phyloP scores from a whole-genome alignment of 2,329 filamentous ascomycete genomes.

The Monilinia fructigena region DNA sequence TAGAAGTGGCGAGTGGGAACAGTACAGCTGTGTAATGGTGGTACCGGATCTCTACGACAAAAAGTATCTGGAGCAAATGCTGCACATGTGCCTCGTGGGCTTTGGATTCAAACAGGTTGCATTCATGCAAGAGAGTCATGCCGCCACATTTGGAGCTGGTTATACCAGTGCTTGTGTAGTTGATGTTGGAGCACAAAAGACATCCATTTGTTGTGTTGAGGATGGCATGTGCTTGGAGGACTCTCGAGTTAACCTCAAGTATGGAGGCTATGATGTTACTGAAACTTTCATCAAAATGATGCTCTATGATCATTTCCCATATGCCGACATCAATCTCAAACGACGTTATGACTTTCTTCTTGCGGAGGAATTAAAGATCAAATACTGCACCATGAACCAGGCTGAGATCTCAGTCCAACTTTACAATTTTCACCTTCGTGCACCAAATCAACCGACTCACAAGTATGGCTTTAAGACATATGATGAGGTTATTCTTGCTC shows the following conservation, averaged over 20 bases:
- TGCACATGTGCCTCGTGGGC: constrained; percentile 83
- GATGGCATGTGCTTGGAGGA: constrained; percentile 94
- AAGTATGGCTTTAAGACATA: constrained; percentile 98
- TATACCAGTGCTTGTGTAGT: constrained; percentile 94
- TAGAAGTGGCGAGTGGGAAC: constrained; percentile 75
- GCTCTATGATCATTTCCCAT: constrained; percentile 93
- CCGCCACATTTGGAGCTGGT: constrained; percentile 90
- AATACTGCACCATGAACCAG: constrained; percentile 88
- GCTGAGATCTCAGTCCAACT: constrained; percentile 84
- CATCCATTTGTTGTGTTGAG: constrained; percentile 93
- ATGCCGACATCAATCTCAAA: constrained; percentile 87
- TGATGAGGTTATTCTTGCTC: constrained; percentile 90
- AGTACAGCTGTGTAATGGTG: constrained; percentile 95
- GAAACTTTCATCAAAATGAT: constrained; percentile 98
- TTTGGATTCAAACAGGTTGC: constrained; percentile 87
- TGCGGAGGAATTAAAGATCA: constrained; percentile 93
- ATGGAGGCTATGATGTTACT: constrained; percentile 87
- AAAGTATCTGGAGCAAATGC: constrained; percentile 77
- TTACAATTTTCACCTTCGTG: constrained; percentile 86
- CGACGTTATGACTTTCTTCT: constrained; percentile 89
- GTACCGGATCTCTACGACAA: constrained; percentile 98
- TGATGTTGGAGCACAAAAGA: constrained; percentile 96
- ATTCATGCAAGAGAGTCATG: constrained; percentile 94
- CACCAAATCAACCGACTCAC: constrained; percentile 80
- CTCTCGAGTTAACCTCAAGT: constrained; percentile 92